Conservation (phyloP, 805 yeast species). For the Saturnispora halmiae region DNA sequence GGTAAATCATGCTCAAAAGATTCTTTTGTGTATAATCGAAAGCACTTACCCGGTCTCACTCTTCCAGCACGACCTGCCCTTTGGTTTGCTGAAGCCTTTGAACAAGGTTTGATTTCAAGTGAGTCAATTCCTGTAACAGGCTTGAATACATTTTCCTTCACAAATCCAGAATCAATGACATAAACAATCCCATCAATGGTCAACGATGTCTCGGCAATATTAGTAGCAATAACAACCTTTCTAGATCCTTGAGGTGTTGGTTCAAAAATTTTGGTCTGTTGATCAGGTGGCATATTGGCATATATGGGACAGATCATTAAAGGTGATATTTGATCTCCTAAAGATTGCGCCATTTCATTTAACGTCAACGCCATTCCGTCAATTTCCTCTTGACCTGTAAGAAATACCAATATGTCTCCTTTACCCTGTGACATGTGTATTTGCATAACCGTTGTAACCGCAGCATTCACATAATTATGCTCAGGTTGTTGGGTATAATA, state of each 20-base stretch:
- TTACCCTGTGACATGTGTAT: constrained; percentile 64
- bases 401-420: constrained; percentile 83
- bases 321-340: constrained; percentile 48
- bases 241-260: constrained; percentile 73
- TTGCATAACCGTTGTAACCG: constrained; percentile 77
- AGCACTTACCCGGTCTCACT: constrained; percentile 94
- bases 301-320: constrained; percentile 79
- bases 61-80: constrained; percentile 98
- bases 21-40: constrained; percentile 76
- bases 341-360: constrained; percentile 50
- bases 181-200: constrained; percentile 94
- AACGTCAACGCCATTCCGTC: constrained; percentile 70
- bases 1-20: constrained; percentile 72
- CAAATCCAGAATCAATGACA: constrained; percentile 92
- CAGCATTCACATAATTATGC: constrained; percentile 83
- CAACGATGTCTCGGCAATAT: constrained; percentile 93
- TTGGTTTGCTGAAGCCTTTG: constrained; percentile 93
- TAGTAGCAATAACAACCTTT: constrained; percentile 89
- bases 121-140: constrained; percentile 86
- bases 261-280: constrained; percentile 74
- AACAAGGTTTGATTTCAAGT: constrained; percentile 76
- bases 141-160: constrained; percentile 83
- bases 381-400: constrained; percentile 96
- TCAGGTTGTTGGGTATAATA: constrained; percentile 81
- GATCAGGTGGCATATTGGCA: constrained; percentile 81